Conservation (phyloP, 73 alveolate species). For the Breviolum minutum region DNA sequence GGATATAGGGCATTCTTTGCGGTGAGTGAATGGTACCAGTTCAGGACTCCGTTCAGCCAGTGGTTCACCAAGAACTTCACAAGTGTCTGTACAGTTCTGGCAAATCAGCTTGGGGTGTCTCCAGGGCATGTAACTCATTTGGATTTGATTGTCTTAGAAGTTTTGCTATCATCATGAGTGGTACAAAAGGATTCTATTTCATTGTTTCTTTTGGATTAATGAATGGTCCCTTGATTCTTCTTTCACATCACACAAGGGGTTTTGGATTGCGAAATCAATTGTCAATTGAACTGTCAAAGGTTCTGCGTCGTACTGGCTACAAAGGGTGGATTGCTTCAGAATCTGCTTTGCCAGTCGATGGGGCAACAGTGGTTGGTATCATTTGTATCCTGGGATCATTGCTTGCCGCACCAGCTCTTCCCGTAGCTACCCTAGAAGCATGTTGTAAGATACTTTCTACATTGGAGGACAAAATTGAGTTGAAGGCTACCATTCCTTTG, state of each 20-base stretch:
- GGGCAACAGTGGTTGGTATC: neutral
- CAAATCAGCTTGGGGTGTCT: neutral
- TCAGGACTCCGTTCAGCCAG: neutral
- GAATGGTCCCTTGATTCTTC: neutral
- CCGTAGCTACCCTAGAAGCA: neutral
- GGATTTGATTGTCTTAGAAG: neutral
- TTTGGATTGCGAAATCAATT: neutral
- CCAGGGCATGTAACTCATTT: neutral
- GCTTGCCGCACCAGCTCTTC: neutral
- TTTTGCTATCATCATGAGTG: neutral
- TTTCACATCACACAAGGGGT: neutral
- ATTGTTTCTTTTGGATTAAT: too few relatives aligned
- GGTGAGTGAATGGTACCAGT: neutral
- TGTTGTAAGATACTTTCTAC: neutral
- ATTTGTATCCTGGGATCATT: neutral
- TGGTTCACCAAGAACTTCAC: neutral
- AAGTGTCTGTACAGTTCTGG: neutral
- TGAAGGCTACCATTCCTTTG: neutral
- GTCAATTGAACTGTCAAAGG: neutral
- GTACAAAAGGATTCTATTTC: too few relatives aligned
- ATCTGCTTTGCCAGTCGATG: neutral
- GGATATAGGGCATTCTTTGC: neutral
- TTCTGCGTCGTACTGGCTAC: neutral
- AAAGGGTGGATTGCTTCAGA: neutral
- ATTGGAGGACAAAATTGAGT: neutral